phyloP scores from a whole-genome alignment of 2,329 filamentous ascomycete genomes.

The Neopestalotiopsis sp. region DNA sequence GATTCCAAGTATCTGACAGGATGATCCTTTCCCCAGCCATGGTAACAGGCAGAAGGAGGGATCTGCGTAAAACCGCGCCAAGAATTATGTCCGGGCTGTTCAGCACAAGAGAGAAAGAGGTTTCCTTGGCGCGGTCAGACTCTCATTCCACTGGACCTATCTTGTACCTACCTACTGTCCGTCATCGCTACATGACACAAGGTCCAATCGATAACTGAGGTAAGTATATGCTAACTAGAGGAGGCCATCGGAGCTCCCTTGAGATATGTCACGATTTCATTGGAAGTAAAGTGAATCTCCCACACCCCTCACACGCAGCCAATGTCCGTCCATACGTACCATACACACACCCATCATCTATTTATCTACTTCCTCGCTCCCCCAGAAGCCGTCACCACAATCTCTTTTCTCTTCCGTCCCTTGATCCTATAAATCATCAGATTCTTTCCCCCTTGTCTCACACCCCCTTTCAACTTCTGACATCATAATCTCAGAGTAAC shows the following conservation, averaged over 20 bases:
- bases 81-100: too few relatives aligned
- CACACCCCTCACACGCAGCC: background rate
- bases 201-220: background rate
- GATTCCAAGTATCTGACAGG: background rate
- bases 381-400: background rate
- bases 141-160: too few relatives aligned
- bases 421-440: conserved; percentile 9
- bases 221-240: background rate
- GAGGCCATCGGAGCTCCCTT: background rate
- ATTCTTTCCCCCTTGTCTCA: conserved; percentile 1
- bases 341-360: background rate
- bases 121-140: background rate
- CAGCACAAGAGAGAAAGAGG: background rate
- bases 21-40: conserved; percentile 8
- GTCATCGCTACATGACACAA: background rate
- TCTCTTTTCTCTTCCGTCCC: background rate
- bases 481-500: conserved; percentile 5
- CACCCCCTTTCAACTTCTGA: background rate
- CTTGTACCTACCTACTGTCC: background rate
- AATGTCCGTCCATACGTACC: background rate
- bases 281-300: background rate
- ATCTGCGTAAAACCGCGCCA: background rate
- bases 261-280: background rate
- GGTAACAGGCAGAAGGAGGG: background rate
- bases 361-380: background rate